Evolutionary conservation across 306 rosid species (phyloP).

Genomic region (Castanea crenata): DNA sequence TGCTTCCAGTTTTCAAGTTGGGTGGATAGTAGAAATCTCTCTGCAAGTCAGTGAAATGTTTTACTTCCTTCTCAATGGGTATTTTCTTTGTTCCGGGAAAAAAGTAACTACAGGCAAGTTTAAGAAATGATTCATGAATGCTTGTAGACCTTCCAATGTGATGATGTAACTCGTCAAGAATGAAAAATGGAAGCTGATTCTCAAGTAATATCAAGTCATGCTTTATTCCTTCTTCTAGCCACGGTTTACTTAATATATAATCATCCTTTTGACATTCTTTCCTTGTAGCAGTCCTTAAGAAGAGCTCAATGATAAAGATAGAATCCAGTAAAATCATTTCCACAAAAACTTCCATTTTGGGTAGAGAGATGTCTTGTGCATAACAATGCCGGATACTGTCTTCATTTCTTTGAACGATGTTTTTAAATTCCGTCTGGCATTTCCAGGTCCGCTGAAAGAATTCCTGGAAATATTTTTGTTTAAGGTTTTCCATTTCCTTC

Average conservation of each 20-base stretch:
- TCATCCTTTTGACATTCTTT: not conserved
- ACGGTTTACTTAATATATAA: not conserved
- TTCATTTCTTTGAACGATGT: not conserved
- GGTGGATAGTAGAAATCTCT: conserved; percentile 17
- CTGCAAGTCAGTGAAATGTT: not conserved
- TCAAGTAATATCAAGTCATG: not conserved
- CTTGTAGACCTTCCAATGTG: no score
- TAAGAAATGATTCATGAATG: not conserved
- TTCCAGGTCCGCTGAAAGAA: not conserved
- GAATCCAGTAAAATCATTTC: not conserved
- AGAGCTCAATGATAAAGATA: not conserved
- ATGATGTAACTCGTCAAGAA: no score
- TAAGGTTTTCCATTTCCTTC: not conserved
- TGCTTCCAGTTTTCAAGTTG: not conserved
- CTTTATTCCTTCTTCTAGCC: not conserved
- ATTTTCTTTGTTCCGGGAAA: not conserved
- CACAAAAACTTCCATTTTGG: no score
- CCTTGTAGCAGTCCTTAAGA: not conserved
- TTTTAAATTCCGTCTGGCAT: not conserved
- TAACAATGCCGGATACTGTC: not conserved
- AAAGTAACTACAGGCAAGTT: not conserved
- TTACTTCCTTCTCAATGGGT: not conserved
- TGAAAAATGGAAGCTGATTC: no score
- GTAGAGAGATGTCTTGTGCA: not conserved
- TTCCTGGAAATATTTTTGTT: not conserved